Evolutionary conservation across 768 basidiomycete species (phyloP), one percentile per base, ranked within the genome.

Genomic region (Tephrocybe sp.): DNA sequence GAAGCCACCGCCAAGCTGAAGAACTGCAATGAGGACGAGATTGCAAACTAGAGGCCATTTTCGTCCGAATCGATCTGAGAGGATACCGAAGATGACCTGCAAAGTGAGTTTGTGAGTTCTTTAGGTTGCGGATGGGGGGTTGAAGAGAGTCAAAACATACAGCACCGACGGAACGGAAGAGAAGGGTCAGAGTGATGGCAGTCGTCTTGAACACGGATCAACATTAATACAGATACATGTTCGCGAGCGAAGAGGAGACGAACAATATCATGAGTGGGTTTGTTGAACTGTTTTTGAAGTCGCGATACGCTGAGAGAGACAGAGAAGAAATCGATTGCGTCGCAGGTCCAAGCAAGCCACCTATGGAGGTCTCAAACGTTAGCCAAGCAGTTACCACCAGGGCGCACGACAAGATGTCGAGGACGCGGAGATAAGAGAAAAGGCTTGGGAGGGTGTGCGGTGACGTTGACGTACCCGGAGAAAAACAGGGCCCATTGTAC

Each of bases 41-140:
- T 93, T 94, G 55, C 59, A 55, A 23, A 95, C 82, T 4, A 94
- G 74, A 3, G 93, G 93, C 93, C 93, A 98, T 75, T 94, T 95
- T 23, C 94, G 80, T 3, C 94, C 94, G 64, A 75, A 95, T 3
- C 94, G 82, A 64, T 97, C 94, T 1, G 88, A 88, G n/a, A 86
- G 58, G 36, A 93, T 64, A 39, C 92, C 93, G 56, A 95, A 94
- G 57, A 93, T 69, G 42, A 92, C 57, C 74, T 75, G 51, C 24
- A 42, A 40, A 45, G 18, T 3, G 8, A 21, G 6, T 19, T 21
- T 3, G 16, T 31, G 41, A 46, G 16, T 16, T 13, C 16, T 22
- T 7, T 33, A 11, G 22, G 18, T 42, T 5, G 21, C n/a, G 48
- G 70, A 43, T 34, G 18, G 15, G 31, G 16, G 21, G n/a, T 47